Percentiles rank a stretch among this genome's conserved stretches.
phyloP scores from a whole-genome alignment of 1,284 basidiomycete species.

The Cystobasidium slooffiae region DNA sequence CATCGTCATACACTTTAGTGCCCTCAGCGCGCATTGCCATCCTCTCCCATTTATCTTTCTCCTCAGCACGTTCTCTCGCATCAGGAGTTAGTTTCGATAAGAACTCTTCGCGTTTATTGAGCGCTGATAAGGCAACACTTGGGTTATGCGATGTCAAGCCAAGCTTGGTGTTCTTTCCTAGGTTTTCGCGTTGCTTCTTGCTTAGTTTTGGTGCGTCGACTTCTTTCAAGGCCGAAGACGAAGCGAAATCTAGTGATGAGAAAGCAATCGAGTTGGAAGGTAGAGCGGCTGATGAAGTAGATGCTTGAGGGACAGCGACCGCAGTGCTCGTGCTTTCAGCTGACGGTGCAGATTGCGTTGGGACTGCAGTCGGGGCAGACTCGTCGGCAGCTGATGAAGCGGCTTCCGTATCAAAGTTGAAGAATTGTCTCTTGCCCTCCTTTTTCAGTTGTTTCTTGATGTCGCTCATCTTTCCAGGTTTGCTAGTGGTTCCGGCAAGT shows the following conservation, averaged over 20 bases:
- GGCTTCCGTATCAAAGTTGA: constrained; percentile 19
- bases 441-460: constrained; percentile 42
- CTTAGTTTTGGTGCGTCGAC: constrained; percentile 31
- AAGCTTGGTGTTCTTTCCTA: constrained; percentile 34
- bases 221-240: constrained; percentile 53
- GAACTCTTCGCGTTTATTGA: constrained; percentile 73
- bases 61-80: constrained; percentile 74
- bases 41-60: constrained; percentile 82
- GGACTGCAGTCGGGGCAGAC: neutral
- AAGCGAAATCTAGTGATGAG: constrained; percentile 64
- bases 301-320: constrained; percentile 31
- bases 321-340: neutral
- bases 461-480: constrained; percentile 3
- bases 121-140: constrained; percentile 76
- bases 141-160: constrained; percentile 67
- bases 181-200: constrained; percentile 23
- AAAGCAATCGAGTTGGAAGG: constrained; percentile 66
- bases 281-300: constrained; percentile 53
- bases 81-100: constrained; percentile 74
- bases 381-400: neutral
- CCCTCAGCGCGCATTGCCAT: constrained; percentile 81
- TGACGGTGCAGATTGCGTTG: neutral
- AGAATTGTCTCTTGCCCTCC: constrained; percentile 37
- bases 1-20: constrained; percentile 83
- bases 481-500: constrained; percentile 9